These are phyloP conservation scores for Fomitopsis palustris DNA, from an alignment of 1,284 basidiomycete species.

Conservation along the genomic window DNA sequence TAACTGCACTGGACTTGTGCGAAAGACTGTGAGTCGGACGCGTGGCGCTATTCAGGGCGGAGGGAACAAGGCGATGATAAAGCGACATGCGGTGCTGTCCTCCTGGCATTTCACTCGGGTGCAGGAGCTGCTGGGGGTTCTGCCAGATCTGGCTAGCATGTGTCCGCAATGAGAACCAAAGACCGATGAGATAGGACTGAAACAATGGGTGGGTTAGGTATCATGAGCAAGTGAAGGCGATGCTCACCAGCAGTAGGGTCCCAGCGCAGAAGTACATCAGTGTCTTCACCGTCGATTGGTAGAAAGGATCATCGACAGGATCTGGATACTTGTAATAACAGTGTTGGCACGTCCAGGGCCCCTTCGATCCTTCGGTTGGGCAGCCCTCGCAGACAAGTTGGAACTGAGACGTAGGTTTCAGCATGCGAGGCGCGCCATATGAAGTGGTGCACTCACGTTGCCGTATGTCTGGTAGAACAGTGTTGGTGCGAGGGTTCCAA, in stretches of 20 bases:
- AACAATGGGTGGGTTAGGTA: constrained; percentile 2
- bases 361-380: constrained; percentile 45
- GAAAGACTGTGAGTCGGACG: constrained; percentile 21
- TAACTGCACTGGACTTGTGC: constrained; percentile 44
- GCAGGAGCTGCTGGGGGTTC: constrained; percentile 86
- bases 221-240: neutral
- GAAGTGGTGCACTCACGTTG: constrained; percentile 60
- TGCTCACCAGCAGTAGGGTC: constrained; percentile 84
- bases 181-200: constrained; percentile 93
- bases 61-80: constrained; percentile 64
- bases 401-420: constrained; percentile 54
- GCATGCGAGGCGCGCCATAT: constrained; percentile 2
- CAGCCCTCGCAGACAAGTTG: constrained; percentile 93
- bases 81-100: constrained; percentile 64
- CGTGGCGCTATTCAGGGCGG: constrained; percentile 14
- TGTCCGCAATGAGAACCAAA: constrained; percentile 98
- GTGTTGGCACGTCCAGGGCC: constrained; percentile 83
- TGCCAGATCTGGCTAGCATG: constrained; percentile 99
- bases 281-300: constrained; percentile 90
- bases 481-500: constrained; percentile 93
- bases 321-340: constrained; percentile 97
- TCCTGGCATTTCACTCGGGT: constrained; percentile 56
- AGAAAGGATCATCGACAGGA: constrained; percentile 92
- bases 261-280: constrained; percentile 94
- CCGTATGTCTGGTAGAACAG: constrained; percentile 99